Conservation (phyloP, 345 rosid species). For the Arabis hirsuta region DNA sequence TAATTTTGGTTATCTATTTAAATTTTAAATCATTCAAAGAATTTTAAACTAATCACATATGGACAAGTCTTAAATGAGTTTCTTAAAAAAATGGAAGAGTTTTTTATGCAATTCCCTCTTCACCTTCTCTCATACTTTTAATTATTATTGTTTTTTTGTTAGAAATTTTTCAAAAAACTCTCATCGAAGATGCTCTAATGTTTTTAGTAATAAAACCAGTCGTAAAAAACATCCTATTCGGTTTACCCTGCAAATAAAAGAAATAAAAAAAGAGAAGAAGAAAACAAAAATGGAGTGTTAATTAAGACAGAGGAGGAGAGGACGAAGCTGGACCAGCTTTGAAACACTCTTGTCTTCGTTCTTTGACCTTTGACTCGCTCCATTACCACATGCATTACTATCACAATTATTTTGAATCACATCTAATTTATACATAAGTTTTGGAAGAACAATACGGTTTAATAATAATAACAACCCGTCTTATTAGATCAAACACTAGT, state of each 20-base stretch:
- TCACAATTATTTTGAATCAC: conserved; percentile 24
- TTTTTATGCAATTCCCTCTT: too few relatives aligned
- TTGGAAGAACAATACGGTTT: conserved; percentile 14
- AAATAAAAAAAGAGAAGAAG: background rate
- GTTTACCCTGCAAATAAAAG: background rate
- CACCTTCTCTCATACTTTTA: too few relatives aligned
- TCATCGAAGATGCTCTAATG: background rate
- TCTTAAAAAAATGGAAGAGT: too few relatives aligned
- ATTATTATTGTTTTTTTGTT: too few relatives aligned
- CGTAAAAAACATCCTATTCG: background rate
- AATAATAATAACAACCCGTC: conserved; percentile 28
- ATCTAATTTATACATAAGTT: conserved; percentile 26
- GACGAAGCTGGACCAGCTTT: conserved; percentile 40
- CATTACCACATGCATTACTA: conserved; percentile 37
- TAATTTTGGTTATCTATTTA: too few relatives aligned
- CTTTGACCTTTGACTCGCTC: conserved; percentile 42
- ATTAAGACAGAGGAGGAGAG: conserved; percentile 20
- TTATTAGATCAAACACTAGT: conserved; percentile 12
- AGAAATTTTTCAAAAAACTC: too few relatives aligned
- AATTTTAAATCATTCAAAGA: too few relatives aligned
- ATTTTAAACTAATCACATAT: too few relatives aligned
- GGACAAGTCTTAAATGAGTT: too few relatives aligned
- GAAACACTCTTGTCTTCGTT: conserved; percentile 34
- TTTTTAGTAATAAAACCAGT: background rate
- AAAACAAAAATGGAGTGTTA: conserved; percentile 6